Evolutionary conservation across 257 asterid species (phyloP).

Genomic region (Solanum chilense): DNA sequence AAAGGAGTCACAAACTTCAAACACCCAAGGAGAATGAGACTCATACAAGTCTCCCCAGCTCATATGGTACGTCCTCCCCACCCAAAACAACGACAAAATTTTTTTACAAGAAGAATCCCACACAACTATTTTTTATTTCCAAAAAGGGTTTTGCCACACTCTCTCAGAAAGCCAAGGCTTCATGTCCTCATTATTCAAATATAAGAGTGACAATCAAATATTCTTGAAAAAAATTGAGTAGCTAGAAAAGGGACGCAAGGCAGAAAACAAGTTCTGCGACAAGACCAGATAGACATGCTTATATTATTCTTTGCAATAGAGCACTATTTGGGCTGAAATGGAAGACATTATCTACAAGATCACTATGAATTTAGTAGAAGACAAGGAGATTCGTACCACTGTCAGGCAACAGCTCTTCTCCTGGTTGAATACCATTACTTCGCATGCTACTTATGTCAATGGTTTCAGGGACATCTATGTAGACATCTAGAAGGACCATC

Average conservation of each 20-base stretch:
- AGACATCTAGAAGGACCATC: conserved; percentile 51
- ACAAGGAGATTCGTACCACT: conserved; percentile 23
- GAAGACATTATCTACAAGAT: neutral
- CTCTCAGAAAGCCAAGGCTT: neutral
- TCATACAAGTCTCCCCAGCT: neutral
- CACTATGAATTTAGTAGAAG: neutral
- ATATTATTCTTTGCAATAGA: neutral
- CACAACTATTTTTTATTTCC: neutral
- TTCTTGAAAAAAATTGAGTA: neutral
- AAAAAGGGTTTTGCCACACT: neutral
- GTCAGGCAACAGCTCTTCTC: conserved; percentile 88
- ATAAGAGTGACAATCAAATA: neutral
- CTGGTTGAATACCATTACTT: conserved; percentile 87
- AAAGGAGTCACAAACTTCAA: neutral
- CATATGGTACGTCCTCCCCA: neutral
- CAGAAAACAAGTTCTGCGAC: neutral
- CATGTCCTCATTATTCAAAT: neutral
- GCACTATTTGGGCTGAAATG: neutral
- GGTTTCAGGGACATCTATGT: conserved; percentile 83
- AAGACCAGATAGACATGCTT: neutral
- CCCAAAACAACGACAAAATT: neutral
- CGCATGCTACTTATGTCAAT: conserved; percentile 86
- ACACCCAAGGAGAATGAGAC: neutral
- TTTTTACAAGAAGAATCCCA: neutral
- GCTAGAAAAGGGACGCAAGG: neutral